Evolutionary conservation across 768 basidiomycete genomes (phyloP), one percentile per base, ranked within the genome.

Genomic region (Lactifluus piperatus): DNA sequence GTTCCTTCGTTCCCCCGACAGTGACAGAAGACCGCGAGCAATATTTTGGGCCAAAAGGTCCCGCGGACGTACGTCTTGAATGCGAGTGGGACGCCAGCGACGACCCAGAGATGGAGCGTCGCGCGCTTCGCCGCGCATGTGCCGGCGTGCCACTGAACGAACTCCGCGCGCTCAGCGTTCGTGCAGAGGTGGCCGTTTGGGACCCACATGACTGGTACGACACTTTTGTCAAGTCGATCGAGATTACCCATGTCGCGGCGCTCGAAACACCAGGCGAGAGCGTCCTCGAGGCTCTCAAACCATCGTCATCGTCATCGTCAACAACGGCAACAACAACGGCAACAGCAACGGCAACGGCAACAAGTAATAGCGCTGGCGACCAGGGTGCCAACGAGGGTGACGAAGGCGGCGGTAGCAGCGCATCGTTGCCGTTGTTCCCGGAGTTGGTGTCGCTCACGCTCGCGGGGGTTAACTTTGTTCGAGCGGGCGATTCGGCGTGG

Each of bases 71-170:
- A 5, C 60, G 30, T 2, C 50, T 61, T 22, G 54, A 61, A 4
- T 61, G 54, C 60, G 60, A 56, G 14, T 61, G 60, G 60, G 60
- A 56, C 50, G 49, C 54, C 16, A 46, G 49, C 29, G 48, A 46
- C 39, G 56, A 61, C 13, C 49, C 54, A 0, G 54, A 61, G 20
- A 52, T 52, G 29, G 60, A 61, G 18, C 43, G 55, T 1, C 54
- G 50, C 24, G 54, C 60, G 7, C 43, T 60, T 5, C 48, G 47
- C 7, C 47, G 54, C 11, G 54, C 54, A 6, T 55, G 54, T 26
- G 54, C 34, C 1, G 34, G 34, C 44, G 36, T 60, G 34, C 54
- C 54, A 4, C 49, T 60, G 0, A 44, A 51, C 5, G 59, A 60
- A 26, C 44, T 60, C 4, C 54, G 59, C 13, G 48, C 54, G 10